Base-by-base conservation (phyloP, 257 asterid species). In the Nemophila menziesii region DNA sequence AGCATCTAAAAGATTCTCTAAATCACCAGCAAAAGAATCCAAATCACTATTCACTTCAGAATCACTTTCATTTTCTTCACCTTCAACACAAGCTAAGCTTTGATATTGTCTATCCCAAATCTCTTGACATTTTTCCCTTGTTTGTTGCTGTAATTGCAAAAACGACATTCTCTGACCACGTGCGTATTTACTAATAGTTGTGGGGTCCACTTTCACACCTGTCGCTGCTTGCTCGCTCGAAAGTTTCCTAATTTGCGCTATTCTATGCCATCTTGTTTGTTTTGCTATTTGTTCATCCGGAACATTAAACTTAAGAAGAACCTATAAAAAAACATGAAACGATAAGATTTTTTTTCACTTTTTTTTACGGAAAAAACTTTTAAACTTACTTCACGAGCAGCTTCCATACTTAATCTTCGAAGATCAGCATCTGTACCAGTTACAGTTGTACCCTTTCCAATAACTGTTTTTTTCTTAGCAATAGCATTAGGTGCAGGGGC, bases 351-450 rank as follows among this genome's bases (percentile, higher is more conserved):
- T 39, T 16, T 19, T 39, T 22, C 2, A 19, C 12, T 14, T 19
- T 16, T 2, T 13, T 29, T 29, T 5, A 29, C 5, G 12, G n/a
- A n/a, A n/a, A n/a, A n/a, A n/a, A n/a, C n/a, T 5, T 29, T 5
- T 13, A 7, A 29, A 13, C 36, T n/a, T 44, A 90, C 99, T 92
- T 85, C 96, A 56, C 92, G 72, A 22, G 99, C 99, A 61, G 94
- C 96, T 53, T 85, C 96, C 99, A 90, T 90, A 85, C 96, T 90
- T 79, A 90, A 69, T 66, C 99, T 81, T 46, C 96, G 94, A 22
- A 90, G 71, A 72, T 90, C 99, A 43, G 99, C 99, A 71, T 90
- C 99, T 45, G 99, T 90, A 48, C 99, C 99, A 22, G 99, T 90
- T 24, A 90, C 96, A 49, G 96, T 90, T 44, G 99, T 60, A 23